Evolutionary conservation across 1,284 basidiomycete genomes (phyloP).

Genomic region (Ceratobasidium sp.): DNA sequence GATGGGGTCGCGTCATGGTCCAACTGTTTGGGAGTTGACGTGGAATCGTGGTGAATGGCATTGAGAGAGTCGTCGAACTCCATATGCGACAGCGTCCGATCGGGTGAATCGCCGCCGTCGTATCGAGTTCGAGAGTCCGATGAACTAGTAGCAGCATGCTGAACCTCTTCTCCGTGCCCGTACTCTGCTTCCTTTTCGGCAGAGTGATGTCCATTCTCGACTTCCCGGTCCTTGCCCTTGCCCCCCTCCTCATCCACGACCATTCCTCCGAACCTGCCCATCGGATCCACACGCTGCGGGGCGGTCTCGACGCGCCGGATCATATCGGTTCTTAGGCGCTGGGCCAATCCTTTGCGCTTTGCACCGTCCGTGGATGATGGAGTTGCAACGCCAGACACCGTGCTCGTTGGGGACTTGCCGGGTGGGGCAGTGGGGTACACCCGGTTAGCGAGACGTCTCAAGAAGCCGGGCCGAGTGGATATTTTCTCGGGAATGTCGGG

Average conservation of each 20-base stretch:
- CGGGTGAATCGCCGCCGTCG: background rate
- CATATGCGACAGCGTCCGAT: no score
- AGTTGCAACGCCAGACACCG: constrained; percentile 19
- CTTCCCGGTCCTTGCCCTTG: constrained; percentile 11
- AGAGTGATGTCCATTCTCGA: background rate
- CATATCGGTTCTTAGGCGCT: constrained; percentile 73
- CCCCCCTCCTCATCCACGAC: background rate
- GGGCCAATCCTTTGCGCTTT: constrained; percentile 15
- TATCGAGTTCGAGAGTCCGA: constrained; percentile 11
- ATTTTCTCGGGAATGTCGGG: background rate
- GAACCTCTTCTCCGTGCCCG: constrained; percentile 2
- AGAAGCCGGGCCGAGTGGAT: background rate
- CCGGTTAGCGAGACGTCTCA: background rate
- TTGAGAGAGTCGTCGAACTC: background rate
- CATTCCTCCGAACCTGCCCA: constrained; percentile 61
- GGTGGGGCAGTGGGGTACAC: background rate
- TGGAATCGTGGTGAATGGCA: background rate
- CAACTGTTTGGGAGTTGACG: background rate
- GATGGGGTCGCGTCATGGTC: background rate
- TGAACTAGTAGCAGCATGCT: constrained; percentile 8
- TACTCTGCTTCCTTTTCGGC: constrained; percentile 3
- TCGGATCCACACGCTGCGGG: constrained; percentile 83
- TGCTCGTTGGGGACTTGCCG: constrained; percentile 21
- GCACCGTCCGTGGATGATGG: constrained; percentile 3
- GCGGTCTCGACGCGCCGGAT: constrained; percentile 81